phyloP scores from a whole-genome alignment of 2,329 filamentous ascomycete genomes.

The Pezicula rhizophila region DNA sequence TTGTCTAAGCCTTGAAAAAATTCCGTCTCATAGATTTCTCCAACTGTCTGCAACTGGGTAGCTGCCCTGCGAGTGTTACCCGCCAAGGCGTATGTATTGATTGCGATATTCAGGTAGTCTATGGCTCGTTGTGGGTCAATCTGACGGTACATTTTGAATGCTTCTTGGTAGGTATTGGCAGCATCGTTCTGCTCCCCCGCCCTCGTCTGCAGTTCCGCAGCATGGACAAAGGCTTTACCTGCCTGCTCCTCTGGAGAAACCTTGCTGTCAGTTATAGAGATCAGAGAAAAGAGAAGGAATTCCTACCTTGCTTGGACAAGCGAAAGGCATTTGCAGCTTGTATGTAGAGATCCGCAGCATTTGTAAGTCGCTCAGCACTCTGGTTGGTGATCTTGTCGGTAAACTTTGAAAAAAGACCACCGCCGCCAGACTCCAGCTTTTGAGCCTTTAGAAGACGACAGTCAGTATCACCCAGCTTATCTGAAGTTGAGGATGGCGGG shows the following conservation, averaged over 20 bases:
- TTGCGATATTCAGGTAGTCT: constrained; percentile 70
- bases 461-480: constrained; percentile 14
- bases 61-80: constrained; percentile 90
- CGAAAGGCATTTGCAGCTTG: constrained; percentile 90
- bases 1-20: constrained; percentile 52
- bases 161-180: constrained; percentile 80
- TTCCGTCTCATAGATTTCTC: constrained; percentile 79
- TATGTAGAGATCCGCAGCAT: constrained; percentile 79
- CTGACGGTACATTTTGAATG: constrained; percentile 92
- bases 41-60: constrained; percentile 82
- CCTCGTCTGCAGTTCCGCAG: constrained; percentile 74
- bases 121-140: constrained; percentile 78
- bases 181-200: constrained; percentile 90
- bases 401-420: constrained; percentile 33
- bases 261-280: neutral
- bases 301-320: constrained; percentile 71
- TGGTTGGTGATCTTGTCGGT: constrained; percentile 49
- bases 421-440: constrained; percentile 61
- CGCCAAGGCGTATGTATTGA: constrained; percentile 80
- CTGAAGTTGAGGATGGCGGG: constrained; percentile 22
- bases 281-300: constrained; percentile 24
- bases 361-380: constrained; percentile 39
- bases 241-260: constrained; percentile 66
- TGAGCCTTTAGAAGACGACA: constrained; percentile 60
- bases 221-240: constrained; percentile 78